Evolutionary conservation across 257 asterid genomes (phyloP), one percentile per base, ranked within the genome.

Genomic region (Solanum appendiculatum): DNA sequence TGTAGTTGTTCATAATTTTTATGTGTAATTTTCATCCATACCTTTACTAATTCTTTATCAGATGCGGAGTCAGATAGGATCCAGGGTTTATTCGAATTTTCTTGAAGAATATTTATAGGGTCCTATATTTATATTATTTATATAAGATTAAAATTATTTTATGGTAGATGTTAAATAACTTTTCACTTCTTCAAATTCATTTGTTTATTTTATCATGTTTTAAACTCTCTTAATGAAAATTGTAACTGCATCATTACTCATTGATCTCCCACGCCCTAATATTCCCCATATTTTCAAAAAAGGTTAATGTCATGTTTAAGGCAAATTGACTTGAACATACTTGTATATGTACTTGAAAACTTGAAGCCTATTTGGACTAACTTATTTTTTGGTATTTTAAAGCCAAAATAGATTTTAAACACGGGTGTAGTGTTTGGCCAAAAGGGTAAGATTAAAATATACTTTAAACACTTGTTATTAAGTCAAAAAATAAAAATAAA

Each of bases 11-110:
- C 36, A 34, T 34, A 34, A 34, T 34, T 34, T 34, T 20, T 56
- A 20, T 7, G 64, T 16, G 23, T 56, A 56, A 23, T 56, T 56
- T 36, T 56, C 2, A 56, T 54, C 6, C 60, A 51, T 51, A 18
- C 23, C 9, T 51, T 18, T 51, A 18, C n/a, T 18, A 51, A 51
- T n/a, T 51, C 60, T 51, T 51, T 0, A 0, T 16, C 5, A 0
- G 9, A 1, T 3, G n/a, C 0, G 60, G 10, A 51, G 60, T 16
- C 1, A 51, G 1, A 2, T 51, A 18, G 60, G 10, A 1, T 2
- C 0, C 18, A 51, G 60, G 9, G 0, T 51, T 51, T 51, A 18
- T 51, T 51, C 10, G 1, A 51, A 51, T 9, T 51, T 10, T 3
- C 15, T 51, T 6, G 0, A 51, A 18, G 4, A 0, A 51, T 16